These are phyloP conservation scores for Linderniella brevidens DNA, from an alignment of 257 asterid genomes.

Conservation along the genomic window DNA sequence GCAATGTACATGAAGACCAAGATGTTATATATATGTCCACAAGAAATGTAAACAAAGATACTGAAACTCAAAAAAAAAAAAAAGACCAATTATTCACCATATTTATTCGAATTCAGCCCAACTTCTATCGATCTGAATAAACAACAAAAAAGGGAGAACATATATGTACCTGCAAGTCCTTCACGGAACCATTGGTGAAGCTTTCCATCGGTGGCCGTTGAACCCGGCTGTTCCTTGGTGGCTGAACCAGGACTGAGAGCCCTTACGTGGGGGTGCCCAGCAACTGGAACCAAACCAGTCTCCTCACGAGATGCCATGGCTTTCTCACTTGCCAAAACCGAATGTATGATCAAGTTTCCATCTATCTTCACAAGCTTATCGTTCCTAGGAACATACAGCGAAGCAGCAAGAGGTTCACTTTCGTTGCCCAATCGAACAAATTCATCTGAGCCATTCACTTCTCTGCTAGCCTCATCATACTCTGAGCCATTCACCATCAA, in stretches of 20 bases:
- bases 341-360: conserved; percentile 60
- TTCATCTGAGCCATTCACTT: conserved; percentile 21
- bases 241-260: conserved; percentile 43
- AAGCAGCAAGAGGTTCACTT: conserved; percentile 52
- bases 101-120: no score
- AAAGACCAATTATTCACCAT: no score
- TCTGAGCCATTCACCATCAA: conserved; percentile 47
- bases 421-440: conserved; percentile 24
- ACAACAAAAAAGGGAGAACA: not conserved
- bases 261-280: conserved; percentile 28
- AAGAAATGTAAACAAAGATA: no score
- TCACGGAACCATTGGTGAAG: conserved; percentile 96
- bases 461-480: conserved; percentile 19
- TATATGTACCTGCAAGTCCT: conserved; percentile 79
- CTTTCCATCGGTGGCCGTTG: conserved; percentile 57
- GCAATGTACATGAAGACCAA: conserved; percentile 11
- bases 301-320: conserved; percentile 53
- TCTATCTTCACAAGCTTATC: conserved; percentile 68
- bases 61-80: no score
- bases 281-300: conserved; percentile 53
- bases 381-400: conserved; percentile 65
- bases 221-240: conserved; percentile 32
- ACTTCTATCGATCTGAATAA: no score
- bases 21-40: no score
- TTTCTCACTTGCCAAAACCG: conserved; percentile 63